These are phyloP conservation scores for Colletotrichum melonis DNA, from an alignment of 2,329 filamentous ascomycete species.

Conservation along the genomic window DNA sequence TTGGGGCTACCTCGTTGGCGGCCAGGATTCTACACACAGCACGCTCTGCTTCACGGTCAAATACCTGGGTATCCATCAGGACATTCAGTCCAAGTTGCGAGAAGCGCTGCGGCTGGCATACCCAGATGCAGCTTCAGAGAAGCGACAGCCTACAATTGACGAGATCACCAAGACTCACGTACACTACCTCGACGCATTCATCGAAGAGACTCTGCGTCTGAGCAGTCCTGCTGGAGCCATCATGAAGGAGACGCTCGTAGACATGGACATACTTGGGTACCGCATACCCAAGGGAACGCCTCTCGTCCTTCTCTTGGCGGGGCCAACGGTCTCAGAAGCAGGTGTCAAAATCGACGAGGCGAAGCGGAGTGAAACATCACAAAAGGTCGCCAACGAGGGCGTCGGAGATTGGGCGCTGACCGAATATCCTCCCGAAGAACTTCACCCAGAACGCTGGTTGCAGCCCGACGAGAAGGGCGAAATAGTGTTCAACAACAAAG, in stretches of 20 bases:
- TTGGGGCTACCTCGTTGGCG: conserved; percentile 40
- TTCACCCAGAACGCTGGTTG: neutral
- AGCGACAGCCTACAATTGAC: conserved; percentile 36
- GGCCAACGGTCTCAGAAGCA: neutral
- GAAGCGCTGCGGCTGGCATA: conserved; percentile 39
- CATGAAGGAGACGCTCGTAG: neutral
- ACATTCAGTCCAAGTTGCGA: conserved; percentile 41
- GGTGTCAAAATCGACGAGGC: neutral
- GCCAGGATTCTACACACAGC: conserved; percentile 40
- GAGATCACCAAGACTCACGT: conserved; percentile 39
- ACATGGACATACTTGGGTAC: conserved; percentile 2
- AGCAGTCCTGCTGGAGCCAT: conserved; percentile 23
- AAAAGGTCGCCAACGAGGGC: neutral
- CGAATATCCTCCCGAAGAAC: neutral
- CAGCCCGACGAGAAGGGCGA: neutral
- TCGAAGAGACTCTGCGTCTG: conserved; percentile 45
- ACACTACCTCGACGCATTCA: conserved; percentile 46
- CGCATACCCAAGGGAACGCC: neutral
- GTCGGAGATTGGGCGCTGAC: neutral
- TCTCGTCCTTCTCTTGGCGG: neutral
- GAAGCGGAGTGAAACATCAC: neutral
- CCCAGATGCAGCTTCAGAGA: conserved; percentile 33
- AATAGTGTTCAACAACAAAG: neutral
- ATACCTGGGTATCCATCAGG: conserved; percentile 39
- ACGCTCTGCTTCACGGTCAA: conserved; percentile 42